Percentiles rank a stretch among this genome's conserved stretches.
These are phyloP conservation scores for Paecilomyces fulvus DNA, from an alignment of 2,329 filamentous ascomycete genomes.

Conservation along the genomic window DNA sequence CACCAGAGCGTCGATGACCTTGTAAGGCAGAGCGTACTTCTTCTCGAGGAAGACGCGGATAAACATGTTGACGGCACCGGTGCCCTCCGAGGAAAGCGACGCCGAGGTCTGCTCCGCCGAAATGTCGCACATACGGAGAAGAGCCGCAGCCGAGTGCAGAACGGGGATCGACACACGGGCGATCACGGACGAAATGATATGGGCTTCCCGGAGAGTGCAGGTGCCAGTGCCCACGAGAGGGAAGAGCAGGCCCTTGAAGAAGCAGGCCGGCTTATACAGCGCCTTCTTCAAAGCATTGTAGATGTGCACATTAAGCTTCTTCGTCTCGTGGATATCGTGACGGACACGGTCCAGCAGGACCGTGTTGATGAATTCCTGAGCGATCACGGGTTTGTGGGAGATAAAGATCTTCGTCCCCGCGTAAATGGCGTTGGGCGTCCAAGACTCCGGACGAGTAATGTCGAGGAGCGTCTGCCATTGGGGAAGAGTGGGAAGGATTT, in stretches of 20 bases:
- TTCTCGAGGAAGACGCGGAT: slow-evolving; percentile 91
- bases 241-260: slow-evolving; percentile 95
- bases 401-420: slow-evolving; percentile 90
- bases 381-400: slow-evolving; percentile 68
- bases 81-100: slow-evolving; percentile 66
- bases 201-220: slow-evolving; percentile 87
- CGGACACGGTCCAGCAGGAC: slow-evolving; percentile 85
- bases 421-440: slow-evolving; percentile 74
- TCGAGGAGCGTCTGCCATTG: slow-evolving; percentile 84
- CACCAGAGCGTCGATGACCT: slow-evolving; percentile 87
- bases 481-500: slow-evolving; percentile 85
- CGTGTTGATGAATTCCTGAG: slow-evolving; percentile 77
- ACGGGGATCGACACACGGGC: slow-evolving; percentile 80
- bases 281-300: slow-evolving; percentile 91
- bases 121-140: slow-evolving; percentile 90
- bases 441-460: slow-evolving; percentile 70
- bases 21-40: slow-evolving; percentile 91
- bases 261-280: slow-evolving; percentile 87
- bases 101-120: slow-evolving; percentile 75
- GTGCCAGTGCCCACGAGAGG: slow-evolving; percentile 75
- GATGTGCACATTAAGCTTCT: slow-evolving; percentile 90
- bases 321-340: slow-evolving; percentile 86
- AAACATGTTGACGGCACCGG: slow-evolving; percentile 89
- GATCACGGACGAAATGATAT: slow-evolving; percentile 82
- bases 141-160: slow-evolving; percentile 80